Evolutionary conservation across 2,329 filamentous ascomycete species (phyloP), one percentile per base, ranked within the genome.

Genomic region (Neodidymelliopsis sp.): DNA sequence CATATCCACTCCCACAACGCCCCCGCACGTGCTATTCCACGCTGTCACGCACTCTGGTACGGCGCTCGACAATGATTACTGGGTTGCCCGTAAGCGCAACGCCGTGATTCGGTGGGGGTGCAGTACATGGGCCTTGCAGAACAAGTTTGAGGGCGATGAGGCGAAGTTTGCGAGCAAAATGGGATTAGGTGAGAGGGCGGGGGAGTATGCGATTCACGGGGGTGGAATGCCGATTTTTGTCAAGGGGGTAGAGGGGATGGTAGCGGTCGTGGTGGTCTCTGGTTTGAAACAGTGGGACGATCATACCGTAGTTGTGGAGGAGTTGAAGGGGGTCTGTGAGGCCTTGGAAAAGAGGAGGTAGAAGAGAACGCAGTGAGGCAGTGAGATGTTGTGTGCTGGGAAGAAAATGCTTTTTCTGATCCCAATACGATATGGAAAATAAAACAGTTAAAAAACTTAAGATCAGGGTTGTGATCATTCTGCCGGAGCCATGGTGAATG

Each of bases 251-350:
- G 88, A 91, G 73, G 87, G 87, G 0, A 73, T 90, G 4, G 85
- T 91, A 11, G 89, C 83, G 0, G 86, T 91, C 2, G 83, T 90
- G 4, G 84, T 91, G 11, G 89, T 93, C 2, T 89, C 85, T 70
- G 89, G 89, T 8, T 71, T 93, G 71, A 88, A 86, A 79, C 88
- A 91, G 75, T 80, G 88, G 66, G 83, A 91, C 74, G 89, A 93
- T 73, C 89, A 93, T 71, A 85, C 84, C 20, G 84, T 91, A 36
- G 85, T 92, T 67, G 80, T 88, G 1, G 86, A 91, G 68, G 61
- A 59, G 53, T 38, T 66, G 54, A 54, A 29, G 6, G 54, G 45
- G 15, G 23, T 65, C 20, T 41, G 36, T 11, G 39, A 54, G 31
- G 37, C 29, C 25, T 37, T 64, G 52, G 48, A 59, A 35, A 37